Evolutionary conservation across 192 early-diverging fungal species (phyloP).

Genomic region (Paraglomus occultum): DNA sequence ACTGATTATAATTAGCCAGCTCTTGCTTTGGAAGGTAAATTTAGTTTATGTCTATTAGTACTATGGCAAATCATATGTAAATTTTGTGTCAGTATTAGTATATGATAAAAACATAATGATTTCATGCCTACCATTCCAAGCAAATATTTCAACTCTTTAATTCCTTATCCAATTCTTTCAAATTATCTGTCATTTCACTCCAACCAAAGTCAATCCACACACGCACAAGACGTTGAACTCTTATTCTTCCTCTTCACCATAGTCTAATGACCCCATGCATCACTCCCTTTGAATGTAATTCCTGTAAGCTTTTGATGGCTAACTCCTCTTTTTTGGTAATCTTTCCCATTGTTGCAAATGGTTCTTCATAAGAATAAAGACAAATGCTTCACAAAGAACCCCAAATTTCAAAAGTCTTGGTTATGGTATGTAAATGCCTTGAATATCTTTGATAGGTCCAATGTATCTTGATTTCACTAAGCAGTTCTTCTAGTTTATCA

Average conservation of each 20-base stretch:
- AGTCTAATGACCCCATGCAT: conserved; percentile 31
- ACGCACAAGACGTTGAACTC: not conserved
- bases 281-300: conserved; percentile 31
- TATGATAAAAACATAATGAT: too few relatives aligned
- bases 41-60: too few relatives aligned
- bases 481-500: not conserved
- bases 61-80: too few relatives aligned
- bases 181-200: conserved; percentile 8
- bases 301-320: conserved; percentile 12
- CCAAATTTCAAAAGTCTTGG: conserved; percentile 14
- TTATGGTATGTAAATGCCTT: not conserved
- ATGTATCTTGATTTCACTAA: conserved; percentile 12
- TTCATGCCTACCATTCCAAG: conserved; percentile 7
- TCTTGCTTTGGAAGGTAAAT: too few relatives aligned
- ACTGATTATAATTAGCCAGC: too few relatives aligned
- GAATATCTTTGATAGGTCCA: conserved; percentile 13
- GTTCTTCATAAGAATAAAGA: conserved; percentile 5
- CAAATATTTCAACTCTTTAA: conserved; percentile 1
- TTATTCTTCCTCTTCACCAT: conserved; percentile 15
- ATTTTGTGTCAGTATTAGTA: too few relatives aligned
- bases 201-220: conserved; percentile 28
- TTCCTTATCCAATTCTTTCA: conserved; percentile 9
- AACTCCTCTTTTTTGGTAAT: conserved; percentile 11
- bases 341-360: not conserved
- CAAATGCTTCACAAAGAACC: conserved; percentile 1